Conservation (phyloP, 2,329 filamentous ascomycete genomes). For the Proliferodiscus dingleyae region DNA sequence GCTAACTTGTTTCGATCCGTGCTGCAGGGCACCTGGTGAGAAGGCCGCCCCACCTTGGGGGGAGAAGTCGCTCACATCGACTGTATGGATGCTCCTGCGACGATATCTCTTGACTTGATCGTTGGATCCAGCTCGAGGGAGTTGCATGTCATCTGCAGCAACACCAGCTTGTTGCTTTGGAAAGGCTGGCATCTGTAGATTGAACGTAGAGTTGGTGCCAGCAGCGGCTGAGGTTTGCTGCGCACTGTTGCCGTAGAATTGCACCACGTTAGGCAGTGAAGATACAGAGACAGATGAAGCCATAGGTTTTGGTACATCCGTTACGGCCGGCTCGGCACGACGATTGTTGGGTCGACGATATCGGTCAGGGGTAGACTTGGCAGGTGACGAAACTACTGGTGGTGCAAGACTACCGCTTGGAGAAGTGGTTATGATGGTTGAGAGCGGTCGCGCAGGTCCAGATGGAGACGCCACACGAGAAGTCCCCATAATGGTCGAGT, state of each 20-base stretch:
- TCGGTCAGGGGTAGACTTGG: conserved; percentile 72
- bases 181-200: conserved; percentile 27
- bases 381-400: conserved; percentile 41
- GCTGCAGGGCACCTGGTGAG: conserved; percentile 18
- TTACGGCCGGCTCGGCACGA: conserved; percentile 37
- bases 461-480: conserved; percentile 22
- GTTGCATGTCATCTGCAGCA: conserved; percentile 36
- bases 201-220: conserved; percentile 18
- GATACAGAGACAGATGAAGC: conserved; percentile 43
- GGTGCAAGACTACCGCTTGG: conserved; percentile 47
- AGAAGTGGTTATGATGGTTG: conserved; percentile 38
- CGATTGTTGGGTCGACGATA: conserved; percentile 66
- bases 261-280: conserved; percentile 49
- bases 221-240: conserved; percentile 23
- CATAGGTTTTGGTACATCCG: conserved; percentile 34
- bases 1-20: conserved; percentile 27
- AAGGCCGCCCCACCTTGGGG: conserved; percentile 6
- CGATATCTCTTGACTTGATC: conserved; percentile 74
- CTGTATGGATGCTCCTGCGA: conserved; percentile 74
- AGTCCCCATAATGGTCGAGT: conserved; percentile 42
- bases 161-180: conserved; percentile 13
- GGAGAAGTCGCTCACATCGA: conserved; percentile 37
- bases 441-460: conserved; percentile 31
- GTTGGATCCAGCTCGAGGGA: conserved; percentile 50
- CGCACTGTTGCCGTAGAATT: conserved; percentile 47